These are phyloP conservation scores for Leucogyrophana mollusca DNA, from an alignment of 768 basidiomycete genomes.

Conservation along the genomic window DNA sequence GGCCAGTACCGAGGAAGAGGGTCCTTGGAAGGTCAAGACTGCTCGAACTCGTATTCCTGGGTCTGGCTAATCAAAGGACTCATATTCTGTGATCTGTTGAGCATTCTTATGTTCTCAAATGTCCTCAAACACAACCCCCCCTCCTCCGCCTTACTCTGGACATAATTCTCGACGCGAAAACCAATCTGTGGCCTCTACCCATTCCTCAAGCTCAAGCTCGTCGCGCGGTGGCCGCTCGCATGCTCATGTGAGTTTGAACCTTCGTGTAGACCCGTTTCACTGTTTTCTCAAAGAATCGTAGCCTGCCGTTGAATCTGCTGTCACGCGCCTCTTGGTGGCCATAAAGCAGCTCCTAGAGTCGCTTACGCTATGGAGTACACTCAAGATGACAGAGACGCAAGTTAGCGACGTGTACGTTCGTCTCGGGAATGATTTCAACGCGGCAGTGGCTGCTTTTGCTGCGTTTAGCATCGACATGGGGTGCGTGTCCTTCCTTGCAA, in stretches of 20 bases:
- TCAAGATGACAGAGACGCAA: constrained; percentile 67
- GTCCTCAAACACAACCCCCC: constrained; percentile 20
- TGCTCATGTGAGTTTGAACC: constrained; percentile 22
- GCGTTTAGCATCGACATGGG: constrained; percentile 85
- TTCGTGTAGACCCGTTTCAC: constrained; percentile 7
- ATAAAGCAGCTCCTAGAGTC: constrained; percentile 95
- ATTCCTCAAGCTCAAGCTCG: constrained; percentile 32
- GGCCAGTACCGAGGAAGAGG: no score
- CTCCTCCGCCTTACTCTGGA: constrained; percentile 20
- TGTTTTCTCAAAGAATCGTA: constrained; percentile 21
- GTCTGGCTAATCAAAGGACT: no score
- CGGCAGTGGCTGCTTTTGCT: constrained; percentile 85
- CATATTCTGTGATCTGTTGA: no score
- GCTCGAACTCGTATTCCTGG: no score
- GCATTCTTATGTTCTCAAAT: constrained; percentile 7
- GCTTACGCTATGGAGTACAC: constrained; percentile 79
- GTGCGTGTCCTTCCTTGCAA: constrained; percentile 50
- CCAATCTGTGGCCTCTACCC: constrained; percentile 48
- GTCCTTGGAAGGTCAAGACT: no score
- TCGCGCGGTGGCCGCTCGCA: constrained; percentile 17
- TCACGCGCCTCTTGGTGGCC: constrained; percentile 88
- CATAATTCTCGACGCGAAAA: constrained; percentile 54
- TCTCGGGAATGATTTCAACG: constrained; percentile 96
- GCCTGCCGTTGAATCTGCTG: constrained; percentile 87
- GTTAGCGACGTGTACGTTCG: constrained; percentile 98